Conservation (phyloP, 805 yeast genomes). For the Pichia californica region DNA sequence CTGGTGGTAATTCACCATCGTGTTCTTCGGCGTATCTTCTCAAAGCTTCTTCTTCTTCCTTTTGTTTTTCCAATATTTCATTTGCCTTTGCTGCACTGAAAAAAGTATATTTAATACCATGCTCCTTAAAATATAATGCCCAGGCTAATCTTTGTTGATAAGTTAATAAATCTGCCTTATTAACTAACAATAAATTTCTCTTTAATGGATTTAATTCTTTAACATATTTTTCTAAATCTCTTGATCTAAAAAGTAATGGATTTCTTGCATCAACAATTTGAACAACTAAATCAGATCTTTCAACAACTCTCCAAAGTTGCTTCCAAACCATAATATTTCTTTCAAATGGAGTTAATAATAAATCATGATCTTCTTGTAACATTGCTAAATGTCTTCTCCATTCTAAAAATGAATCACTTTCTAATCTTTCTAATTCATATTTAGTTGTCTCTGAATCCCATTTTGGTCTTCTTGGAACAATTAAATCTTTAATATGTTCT, state of each 20-base stretch:
- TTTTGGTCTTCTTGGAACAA: slow-evolving; percentile 87
- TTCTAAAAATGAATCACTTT: slow-evolving; percentile 81
- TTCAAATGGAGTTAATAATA: slow-evolving; percentile 91
- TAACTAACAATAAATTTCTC: slow-evolving; percentile 75
- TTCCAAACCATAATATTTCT: slow-evolving; percentile 97
- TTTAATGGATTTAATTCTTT: slow-evolving; percentile 69
- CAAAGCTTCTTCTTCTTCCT: slow-evolving; percentile 31
- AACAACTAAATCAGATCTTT: slow-evolving; percentile 87
- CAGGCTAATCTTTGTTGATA: slow-evolving; percentile 71
- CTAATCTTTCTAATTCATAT: slow-evolving; percentile 74
- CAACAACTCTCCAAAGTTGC: slow-evolving; percentile 96
- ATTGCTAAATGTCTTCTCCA: slow-evolving; percentile 92
- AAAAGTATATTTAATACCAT: slow-evolving; percentile 77
- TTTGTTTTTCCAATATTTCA: slow-evolving; percentile 61
- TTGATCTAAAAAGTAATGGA: slow-evolving; percentile 83
- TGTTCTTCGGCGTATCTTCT: slow-evolving; percentile 11
- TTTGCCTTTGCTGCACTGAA: slow-evolving; percentile 89
- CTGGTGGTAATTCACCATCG: slow-evolving; percentile 11
- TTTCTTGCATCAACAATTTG: slow-evolving; percentile 98
- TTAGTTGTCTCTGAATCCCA: slow-evolving; percentile 75
- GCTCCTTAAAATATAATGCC: slow-evolving; percentile 74
- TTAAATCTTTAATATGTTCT: slow-evolving; percentile 60
- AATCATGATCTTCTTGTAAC: slow-evolving; percentile 76
- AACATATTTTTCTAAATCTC: slow-evolving; percentile 77
- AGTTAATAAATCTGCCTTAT: slow-evolving; percentile 87